Conservation (phyloP, 2,329 filamentous ascomycete genomes). For the Zasmidium cellare region DNA sequence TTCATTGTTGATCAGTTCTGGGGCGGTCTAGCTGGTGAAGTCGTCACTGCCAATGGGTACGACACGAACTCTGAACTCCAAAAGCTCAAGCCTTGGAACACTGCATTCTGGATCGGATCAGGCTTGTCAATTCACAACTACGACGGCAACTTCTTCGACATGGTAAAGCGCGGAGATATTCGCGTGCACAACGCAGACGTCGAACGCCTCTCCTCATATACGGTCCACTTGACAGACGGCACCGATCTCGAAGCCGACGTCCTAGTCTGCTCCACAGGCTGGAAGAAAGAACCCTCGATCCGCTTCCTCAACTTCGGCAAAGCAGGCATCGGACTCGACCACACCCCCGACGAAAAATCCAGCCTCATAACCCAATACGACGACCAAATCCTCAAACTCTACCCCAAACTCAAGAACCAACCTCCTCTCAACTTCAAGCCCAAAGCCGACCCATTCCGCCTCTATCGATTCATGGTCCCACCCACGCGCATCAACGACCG, state of each 20-base stretch:
- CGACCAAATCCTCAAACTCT: conserved; percentile 53
- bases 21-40: conserved; percentile 56
- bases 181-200: conserved; percentile 55
- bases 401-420: conserved; percentile 52
- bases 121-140: conserved; percentile 58
- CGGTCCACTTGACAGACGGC: conserved; percentile 57
- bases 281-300: conserved; percentile 53
- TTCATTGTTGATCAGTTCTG: conserved; percentile 58
- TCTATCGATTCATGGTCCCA: conserved; percentile 48
- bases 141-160: conserved; percentile 54
- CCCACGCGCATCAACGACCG: conserved; percentile 33
- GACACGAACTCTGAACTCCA: conserved; percentile 42
- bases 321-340: conserved; percentile 32
- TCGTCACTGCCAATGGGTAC: conserved; percentile 49
- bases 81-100: conserved; percentile 45
- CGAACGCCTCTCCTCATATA: conserved; percentile 43
- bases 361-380: conserved; percentile 47
- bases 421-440: conserved; percentile 25
- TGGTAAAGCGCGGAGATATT: conserved; percentile 57
- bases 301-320: conserved; percentile 54
- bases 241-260: conserved; percentile 53
- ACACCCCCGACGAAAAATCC: conserved; percentile 31
- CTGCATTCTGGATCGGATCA: conserved; percentile 49
- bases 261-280: conserved; percentile 59
- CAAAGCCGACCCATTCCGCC: conserved; percentile 32